Base-by-base conservation (phyloP, 2,329 filamentous ascomycete genomes). In the Trichoderma brevicompactum region DNA sequence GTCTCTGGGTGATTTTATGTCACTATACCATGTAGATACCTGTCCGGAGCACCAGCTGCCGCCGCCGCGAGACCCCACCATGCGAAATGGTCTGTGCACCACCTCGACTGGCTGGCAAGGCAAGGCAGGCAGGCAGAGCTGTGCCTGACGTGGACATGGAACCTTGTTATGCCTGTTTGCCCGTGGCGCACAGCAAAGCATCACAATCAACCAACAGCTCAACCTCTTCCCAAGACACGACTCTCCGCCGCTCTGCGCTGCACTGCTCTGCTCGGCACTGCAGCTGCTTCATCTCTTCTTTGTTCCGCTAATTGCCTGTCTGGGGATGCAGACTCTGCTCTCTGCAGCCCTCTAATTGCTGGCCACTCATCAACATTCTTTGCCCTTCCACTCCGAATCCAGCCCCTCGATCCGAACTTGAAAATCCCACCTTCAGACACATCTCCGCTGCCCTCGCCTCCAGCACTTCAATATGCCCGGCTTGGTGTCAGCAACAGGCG, bases 401-500 rank as follows among this genome's bases (percentile, higher is more conserved):
- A 28, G 50, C 48, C 41, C 60, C 60, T 40, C 55, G 52, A 64
- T 64, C 52, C 19, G 61, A 15, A 38, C 52, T 32, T 61, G 28
- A n/a, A 54, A 23, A 34, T 59, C 52, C 36, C 60, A 23, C 23
- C 19, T 19, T 44, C 40, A 32, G 8, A 58, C 40, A 17, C 49
- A 53, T 38, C 9, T 23, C 28, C 17, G 54, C 40, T 23, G 52
- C 41, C 17, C 36, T 43, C 38, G 59, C 32, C 23, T 28, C 23
- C 23, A 28, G 23, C 23, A 28, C 23, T 28, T 34, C 69, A 70
- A 82, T 74, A 99, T 98, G 95, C 92, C 95, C 77, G 92, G 92
- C 77, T 87, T 98, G 77, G 92, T 94, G 75, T 97, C 94, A 72
- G 95, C 95, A 71, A 94, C 92, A 71, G 95, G 95, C 79, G 89